Evolutionary conservation across 2,329 filamentous ascomycete species (phyloP).

Genomic region (Fusarium tricinctum): DNA sequence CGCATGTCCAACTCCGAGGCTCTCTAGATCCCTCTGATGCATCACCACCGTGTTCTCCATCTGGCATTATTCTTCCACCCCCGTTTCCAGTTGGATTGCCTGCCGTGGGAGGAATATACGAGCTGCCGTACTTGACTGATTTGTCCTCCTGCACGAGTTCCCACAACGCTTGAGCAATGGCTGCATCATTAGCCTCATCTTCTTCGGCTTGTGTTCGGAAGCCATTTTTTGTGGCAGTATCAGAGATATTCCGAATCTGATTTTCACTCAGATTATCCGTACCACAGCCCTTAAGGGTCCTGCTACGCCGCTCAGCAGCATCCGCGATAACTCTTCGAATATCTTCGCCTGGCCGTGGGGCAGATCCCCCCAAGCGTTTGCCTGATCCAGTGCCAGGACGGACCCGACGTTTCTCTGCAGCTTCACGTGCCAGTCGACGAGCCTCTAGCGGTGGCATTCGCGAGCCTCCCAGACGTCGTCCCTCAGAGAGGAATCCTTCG

Average conservation of each 20-base stretch:
- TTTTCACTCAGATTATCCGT: slow-evolving; percentile 75
- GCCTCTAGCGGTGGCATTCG: slow-evolving; percentile 79
- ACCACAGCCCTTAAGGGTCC: slow-evolving; percentile 79
- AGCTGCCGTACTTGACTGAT: slow-evolving; percentile 66
- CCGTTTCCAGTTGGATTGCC: slow-evolving; percentile 65
- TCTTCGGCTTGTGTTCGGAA: slow-evolving; percentile 89
- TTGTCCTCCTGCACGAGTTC: slow-evolving; percentile 89
- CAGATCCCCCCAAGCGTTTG: slow-evolving; percentile 77
- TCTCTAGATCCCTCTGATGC: slow-evolving; percentile 11
- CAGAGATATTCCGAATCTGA: slow-evolving; percentile 74
- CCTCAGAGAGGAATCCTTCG: slow-evolving; percentile 85
- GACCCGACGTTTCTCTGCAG: slow-evolving; percentile 77
- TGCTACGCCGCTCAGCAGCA: slow-evolving; percentile 77
- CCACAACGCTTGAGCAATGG: slow-evolving; percentile 87
- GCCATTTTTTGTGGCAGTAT: slow-evolving; percentile 76
- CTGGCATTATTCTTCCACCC: slow-evolving; percentile 53
- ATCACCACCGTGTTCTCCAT: slow-evolving; percentile 21
- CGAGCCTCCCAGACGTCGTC: slow-evolving; percentile 78
- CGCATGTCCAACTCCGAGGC: slow-evolving; percentile 64
- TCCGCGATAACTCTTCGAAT: slow-evolving; percentile 79
- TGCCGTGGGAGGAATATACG: slow-evolving; percentile 64
- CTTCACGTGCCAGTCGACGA: slow-evolving; percentile 78
- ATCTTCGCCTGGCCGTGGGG: slow-evolving; percentile 69
- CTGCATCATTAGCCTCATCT: slow-evolving; percentile 88
- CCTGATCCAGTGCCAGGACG: slow-evolving; percentile 75